Evolutionary conservation across 2,329 filamentous ascomycete species (phyloP).

Genomic region (Penicillium janthinellum): DNA sequence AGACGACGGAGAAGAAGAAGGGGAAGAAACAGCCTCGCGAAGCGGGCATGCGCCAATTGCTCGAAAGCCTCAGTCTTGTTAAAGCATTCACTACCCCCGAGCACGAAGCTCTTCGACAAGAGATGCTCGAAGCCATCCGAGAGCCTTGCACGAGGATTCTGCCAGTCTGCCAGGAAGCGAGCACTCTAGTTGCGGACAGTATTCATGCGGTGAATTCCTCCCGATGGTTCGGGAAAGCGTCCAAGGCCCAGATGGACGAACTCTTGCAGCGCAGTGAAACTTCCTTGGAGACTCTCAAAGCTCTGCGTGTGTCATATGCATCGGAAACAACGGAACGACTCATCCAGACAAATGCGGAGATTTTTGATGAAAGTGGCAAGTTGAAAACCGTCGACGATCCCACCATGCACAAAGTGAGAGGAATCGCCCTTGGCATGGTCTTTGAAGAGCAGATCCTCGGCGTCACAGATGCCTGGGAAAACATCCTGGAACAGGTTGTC

Average conservation of each 20-base stretch:
- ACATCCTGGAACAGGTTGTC: slow-evolving; percentile 42
- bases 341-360: slow-evolving; percentile 41
- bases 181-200: slow-evolving; percentile 26
- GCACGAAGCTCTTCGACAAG: slow-evolving; percentile 32
- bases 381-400: slow-evolving; percentile 32
- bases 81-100: slow-evolving; percentile 45
- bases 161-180: slow-evolving; percentile 30
- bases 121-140: slow-evolving; percentile 38
- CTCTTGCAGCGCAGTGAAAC: slow-evolving; percentile 25
- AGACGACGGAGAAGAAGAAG: slow-evolving; percentile 21
- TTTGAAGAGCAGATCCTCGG: slow-evolving; percentile 49
- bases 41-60: slow-evolving; percentile 35
- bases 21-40: slow-evolving; percentile 26
- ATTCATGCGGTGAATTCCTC: slow-evolving; percentile 34
- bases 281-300: slow-evolving; percentile 29
- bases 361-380: slow-evolving; percentile 48
- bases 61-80: slow-evolving; percentile 39
- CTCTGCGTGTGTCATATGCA: slow-evolving; percentile 27
- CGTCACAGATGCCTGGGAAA: slow-evolving; percentile 34
- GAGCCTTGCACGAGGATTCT: slow-evolving; percentile 31
- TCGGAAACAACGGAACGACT: slow-evolving; percentile 46
- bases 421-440: slow-evolving; percentile 52
- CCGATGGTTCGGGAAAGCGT: slow-evolving; percentile 31
- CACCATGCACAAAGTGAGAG: slow-evolving; percentile 36
- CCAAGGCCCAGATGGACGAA: slow-evolving; percentile 24